Base-by-base conservation (phyloP, 306 rosid species). In the Pterocarpus macrocarpus region DNA sequence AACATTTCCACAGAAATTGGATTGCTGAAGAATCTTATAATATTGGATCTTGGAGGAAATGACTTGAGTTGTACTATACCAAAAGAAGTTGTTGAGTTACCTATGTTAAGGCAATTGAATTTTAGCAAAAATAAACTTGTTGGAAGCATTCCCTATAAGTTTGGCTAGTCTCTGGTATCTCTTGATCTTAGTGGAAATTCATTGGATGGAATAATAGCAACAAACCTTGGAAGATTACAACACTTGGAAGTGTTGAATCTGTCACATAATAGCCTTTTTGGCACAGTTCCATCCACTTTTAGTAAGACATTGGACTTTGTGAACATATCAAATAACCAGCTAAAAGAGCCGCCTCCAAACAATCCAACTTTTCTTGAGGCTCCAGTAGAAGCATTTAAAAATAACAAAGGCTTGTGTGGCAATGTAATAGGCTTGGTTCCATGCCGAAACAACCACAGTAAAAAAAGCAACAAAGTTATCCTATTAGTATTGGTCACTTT, bases 111-210 rank as follows among this genome's bases (percentile, higher is more conserved):
- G 43, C 14, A 0, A 17, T 69, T 69, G 44, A 69, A 47, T 3
- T 47, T 69, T 43, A 69, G 75, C 14, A 49, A 6, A 30, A 69
- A 69, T 33, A 47, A 13, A 12, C 30, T 69, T 2, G 30, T 28
- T 10, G 61, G 8, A 32, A 49, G 14, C 61, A 49, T 69, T 49
- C 61, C 65, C 15, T 12, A 30, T 7, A 28, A 77, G 58, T 32
- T 69, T 47, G 30, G 80, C 5, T 56, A 53, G 0, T 15, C 28
- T 64, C 82, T 86, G 13, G 8, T 55, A 56, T n/a, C 3, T 33
- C 82, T 85, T 43, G 88, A 85, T 80, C 80, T 80, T 4, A 76
- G 85, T 63, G 43, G 71, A 3, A 85, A 80, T 14, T 10, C 13
- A 2, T 73, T 80, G 38, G 41, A 2, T 5, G 44, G 65, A 6